phyloP scores from a whole-genome alignment of 768 basidiomycete genomes.

The Amanita phalloides region DNA sequence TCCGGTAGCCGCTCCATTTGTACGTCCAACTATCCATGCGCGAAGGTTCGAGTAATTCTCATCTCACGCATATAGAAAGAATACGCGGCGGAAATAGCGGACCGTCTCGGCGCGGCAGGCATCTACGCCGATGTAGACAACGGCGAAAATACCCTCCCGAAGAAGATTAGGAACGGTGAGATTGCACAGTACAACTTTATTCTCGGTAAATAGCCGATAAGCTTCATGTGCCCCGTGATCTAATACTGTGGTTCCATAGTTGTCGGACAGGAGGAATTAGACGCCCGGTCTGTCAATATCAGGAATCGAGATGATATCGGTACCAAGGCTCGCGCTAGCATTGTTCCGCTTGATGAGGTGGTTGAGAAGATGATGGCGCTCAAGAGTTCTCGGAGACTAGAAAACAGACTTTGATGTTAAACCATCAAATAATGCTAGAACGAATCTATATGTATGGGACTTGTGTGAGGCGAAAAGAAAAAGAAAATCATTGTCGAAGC shows the following conservation, averaged over 20 bases:
- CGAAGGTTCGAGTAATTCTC: slow-evolving; percentile 10
- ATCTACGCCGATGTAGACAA: slow-evolving; percentile 91
- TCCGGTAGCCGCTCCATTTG: slow-evolving; percentile 84
- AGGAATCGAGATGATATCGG: slow-evolving; percentile 92
- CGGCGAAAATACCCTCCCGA: slow-evolving; percentile 82
- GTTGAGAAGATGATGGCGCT: slow-evolving; percentile 59
- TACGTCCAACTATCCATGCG: slow-evolving; percentile 27
- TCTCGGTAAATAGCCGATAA: slow-evolving; percentile 50
- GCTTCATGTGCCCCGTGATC: background rate
- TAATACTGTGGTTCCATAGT: slow-evolving; percentile 34
- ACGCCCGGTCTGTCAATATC: slow-evolving; percentile 82
- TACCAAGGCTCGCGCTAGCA: slow-evolving; percentile 71
- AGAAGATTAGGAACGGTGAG: slow-evolving; percentile 97
- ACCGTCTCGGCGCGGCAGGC: slow-evolving; percentile 55
- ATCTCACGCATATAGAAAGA: slow-evolving; percentile 47
- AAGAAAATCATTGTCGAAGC: background rate
- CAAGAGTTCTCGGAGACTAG: slow-evolving; percentile 39
- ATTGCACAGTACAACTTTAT: slow-evolving; percentile 98
- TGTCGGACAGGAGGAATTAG: slow-evolving; percentile 89
- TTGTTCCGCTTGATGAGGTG: slow-evolving; percentile 61
- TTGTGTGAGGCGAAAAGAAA: background rate
- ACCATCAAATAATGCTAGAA: background rate
- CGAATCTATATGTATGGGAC: background rate
- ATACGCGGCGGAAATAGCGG: slow-evolving; percentile 76
- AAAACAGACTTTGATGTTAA: slow-evolving; percentile 26